Evolutionary conservation across 2,329 filamentous ascomycete species (phyloP).

Genomic region (Penicillium digitatum): DNA sequence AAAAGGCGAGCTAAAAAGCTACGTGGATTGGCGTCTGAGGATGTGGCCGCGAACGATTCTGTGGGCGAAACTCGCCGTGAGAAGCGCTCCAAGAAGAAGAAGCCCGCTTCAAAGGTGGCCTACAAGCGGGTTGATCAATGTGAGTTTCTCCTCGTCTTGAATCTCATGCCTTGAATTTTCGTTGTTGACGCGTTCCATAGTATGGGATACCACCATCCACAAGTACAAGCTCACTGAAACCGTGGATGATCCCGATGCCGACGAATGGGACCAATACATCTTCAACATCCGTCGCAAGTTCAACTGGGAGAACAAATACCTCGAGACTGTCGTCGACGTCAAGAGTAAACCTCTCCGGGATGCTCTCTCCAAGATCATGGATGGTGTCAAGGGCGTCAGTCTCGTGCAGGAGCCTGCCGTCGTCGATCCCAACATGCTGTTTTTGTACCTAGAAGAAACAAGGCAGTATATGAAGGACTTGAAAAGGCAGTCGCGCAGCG

Average conservation of each 20-base stretch:
- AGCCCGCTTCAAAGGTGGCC: conserved; percentile 55
- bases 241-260: conserved; percentile 56
- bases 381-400: conserved; percentile 71
- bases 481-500: conserved; percentile 61
- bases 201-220: conserved; percentile 56
- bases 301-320: conserved; percentile 78
- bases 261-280: conserved; percentile 72
- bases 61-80: conserved; percentile 14
- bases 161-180: background rate
- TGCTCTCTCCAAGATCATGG: conserved; percentile 66
- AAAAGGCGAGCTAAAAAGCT: conserved; percentile 34
- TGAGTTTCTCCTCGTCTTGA: conserved; percentile 20
- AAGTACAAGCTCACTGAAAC: conserved; percentile 67
- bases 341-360: conserved; percentile 76
- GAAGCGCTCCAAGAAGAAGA: conserved; percentile 41
- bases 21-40: conserved; percentile 29
- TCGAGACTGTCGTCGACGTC: conserved; percentile 72
- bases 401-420: conserved; percentile 75
- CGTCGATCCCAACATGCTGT: conserved; percentile 67
- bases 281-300: conserved; percentile 82
- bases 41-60: conserved; percentile 28
- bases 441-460: conserved; percentile 76
- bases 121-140: conserved; percentile 65
- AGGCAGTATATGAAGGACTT: conserved; percentile 60
- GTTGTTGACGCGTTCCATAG: conserved; percentile 14